Conservation (phyloP, 164 flowering plant species). For the Kalanchoe fedtschenkoi region DNA sequence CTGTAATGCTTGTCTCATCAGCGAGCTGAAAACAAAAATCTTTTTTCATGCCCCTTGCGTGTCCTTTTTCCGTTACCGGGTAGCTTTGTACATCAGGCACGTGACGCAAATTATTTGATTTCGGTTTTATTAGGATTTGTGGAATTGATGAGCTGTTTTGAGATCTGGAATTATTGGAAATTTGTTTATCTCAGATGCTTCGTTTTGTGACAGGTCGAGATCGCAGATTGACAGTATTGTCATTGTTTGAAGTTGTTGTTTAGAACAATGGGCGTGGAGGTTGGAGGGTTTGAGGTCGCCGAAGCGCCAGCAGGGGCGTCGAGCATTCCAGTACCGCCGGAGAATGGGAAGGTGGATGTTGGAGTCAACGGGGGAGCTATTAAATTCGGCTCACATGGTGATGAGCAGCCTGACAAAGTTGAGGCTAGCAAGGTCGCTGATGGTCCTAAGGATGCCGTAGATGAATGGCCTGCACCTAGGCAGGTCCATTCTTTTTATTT, state of each 20-base stretch:
- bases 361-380: not conserved
- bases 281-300: conserved; percentile 1
- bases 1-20: not conserved
- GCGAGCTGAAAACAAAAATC: not conserved
- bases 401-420: conserved; percentile 5
- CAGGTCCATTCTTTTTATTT: conserved; percentile 55
- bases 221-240: not conserved
- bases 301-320: not conserved
- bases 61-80: not conserved
- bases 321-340: not conserved
- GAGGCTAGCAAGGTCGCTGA: not conserved
- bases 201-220: not conserved
- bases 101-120: not conserved
- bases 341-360: not conserved
- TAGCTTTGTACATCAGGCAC: not conserved
- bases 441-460: not conserved
- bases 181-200: not conserved
- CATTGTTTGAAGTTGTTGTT: too few species aligned
- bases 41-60: too few species aligned
- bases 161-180: not conserved
- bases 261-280: not conserved
- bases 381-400: conserved; percentile 3
- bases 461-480: conserved; percentile 77
- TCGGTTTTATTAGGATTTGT: not conserved
- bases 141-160: not conserved